Base-by-base conservation (phyloP, 2,329 filamentous ascomycete species). In the Westerdykella ornata region DNA sequence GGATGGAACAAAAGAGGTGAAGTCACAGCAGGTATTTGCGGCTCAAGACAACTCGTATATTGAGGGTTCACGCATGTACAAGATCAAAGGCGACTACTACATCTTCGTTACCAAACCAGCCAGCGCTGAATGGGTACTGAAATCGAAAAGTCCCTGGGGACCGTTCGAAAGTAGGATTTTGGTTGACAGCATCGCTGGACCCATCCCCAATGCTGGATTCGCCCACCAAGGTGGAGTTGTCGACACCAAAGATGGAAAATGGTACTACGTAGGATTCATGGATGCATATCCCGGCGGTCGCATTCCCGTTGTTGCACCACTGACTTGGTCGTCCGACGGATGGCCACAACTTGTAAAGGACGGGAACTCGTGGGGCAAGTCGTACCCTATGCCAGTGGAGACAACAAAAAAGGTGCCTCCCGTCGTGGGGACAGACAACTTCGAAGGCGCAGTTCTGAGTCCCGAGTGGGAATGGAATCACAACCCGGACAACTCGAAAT, bases 381-480 rank as follows among this genome's bases (percentile, higher is more conserved):
- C 67, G 0, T 76, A 76, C 45, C 58, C 60, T 0, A 53, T 62
- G 5, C 61, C 64, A 1, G 56, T 59, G 0, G 50, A 57, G 2
- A 65, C 55, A 2, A 51, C 31, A 28, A 63, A 62, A 37, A 59
- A 49, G 1, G 56, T 67, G 1, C 53, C 59, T 2, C 39, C 49
- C 3, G 55, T 59, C 28, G 60, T 63, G 0, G 68, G 73, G 13
- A 69, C 65, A 0, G 74, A 80, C 44, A 56, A 44, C 0, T 80
- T 80, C 46, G 37, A 46, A 0, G 72, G 70, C 0, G 51, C 60
- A 0, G 47, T 58, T 0, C 63, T 80, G 1, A 56, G 63, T 5
- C 65, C 67, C 0, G 61, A 70, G 2, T 81, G 74, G 73, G 77
- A 81, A 54, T 81, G 77, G 76, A 81, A 81, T 51, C 77, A 80